Evolutionary conservation across 768 basidiomycete genomes (phyloP), one percentile per base, ranked within the genome.

Genomic region (Suillus bovinus): DNA sequence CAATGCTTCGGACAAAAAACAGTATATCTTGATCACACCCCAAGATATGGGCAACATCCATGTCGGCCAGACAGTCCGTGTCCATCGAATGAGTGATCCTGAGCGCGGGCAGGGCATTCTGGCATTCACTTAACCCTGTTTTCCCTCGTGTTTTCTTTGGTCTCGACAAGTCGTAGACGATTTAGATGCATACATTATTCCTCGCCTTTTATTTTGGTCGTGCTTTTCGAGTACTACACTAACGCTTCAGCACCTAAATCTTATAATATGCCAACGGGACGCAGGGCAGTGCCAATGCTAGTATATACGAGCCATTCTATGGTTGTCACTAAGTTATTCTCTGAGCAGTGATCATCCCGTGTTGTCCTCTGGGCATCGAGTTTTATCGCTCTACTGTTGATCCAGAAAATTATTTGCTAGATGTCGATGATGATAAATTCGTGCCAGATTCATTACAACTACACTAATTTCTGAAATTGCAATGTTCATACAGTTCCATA

Each of bases 1-100:
- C 9, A 93, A 91, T 68, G 82, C 85, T 10, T 90, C 90, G 8
- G 87, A 94, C 73, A 86, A 88, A 76, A 94, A 93, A 69, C 96
- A 99, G 74, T 96, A 94, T 71, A 86, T 99, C 58, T 82, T 99
- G 50, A 98, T 99, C 72, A 97, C 96, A 1, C 96, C 96, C n/a
- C 92, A 93, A 68, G 91, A 92, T 67, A 93, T 94, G 91, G 85
- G 85, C 49, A 90, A 86, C 68, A 78, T 93, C 56, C 76, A 78
- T 29, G 73, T 89, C 58, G 88, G 89, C n/a, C 77, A 78, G 5
- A 85, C 85, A 14, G 91, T 94, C 36, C 82, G 84, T 17, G 88
- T 94, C 2, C 83, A 88, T 64, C 82, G 89, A 57, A 92, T 95
- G 90, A 80, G 78, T 14, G 91, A 92, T 70, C 90, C 90, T 0